A percentile compares a stretch with the other conserved stretches of the same genome.
phyloP scores from a whole-genome alignment of 208 protist species.

The Giardia duodenalis region DNA sequence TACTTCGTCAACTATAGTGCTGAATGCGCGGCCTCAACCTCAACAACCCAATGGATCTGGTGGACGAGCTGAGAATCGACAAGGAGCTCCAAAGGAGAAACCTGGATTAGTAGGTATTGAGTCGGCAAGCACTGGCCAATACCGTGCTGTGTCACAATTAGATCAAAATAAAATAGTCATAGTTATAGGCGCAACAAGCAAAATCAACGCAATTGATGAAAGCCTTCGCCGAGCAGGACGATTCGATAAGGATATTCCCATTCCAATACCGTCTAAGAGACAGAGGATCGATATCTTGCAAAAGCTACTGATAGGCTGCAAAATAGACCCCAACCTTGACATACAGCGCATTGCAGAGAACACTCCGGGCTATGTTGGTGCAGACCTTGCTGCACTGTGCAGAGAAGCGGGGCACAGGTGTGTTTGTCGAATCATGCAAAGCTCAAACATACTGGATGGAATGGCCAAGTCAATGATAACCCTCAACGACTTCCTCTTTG shows the following conservation, averaged over 20 bases:
- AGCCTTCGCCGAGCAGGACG: conserved; percentile 78
- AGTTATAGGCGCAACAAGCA: conserved; percentile 55
- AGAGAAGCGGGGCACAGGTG: background rate
- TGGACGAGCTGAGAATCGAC: too few species aligned
- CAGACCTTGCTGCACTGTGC: conserved; percentile 17
- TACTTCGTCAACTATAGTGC: too few species aligned
- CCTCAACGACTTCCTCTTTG: conserved; percentile 55
- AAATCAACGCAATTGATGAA: conserved; percentile 62
- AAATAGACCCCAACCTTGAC: conserved; percentile 68
- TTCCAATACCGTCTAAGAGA: conserved; percentile 78
- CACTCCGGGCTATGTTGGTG: conserved; percentile 65
- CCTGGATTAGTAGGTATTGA: too few species aligned
- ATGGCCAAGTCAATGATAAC: background rate
- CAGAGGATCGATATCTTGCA: conserved; percentile 54
- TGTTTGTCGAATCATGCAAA: background rate
- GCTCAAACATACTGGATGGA: background rate
- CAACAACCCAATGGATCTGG: too few species aligned
- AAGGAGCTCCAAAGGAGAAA: too few species aligned
- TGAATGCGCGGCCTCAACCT: too few species aligned
- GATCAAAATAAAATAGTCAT: conserved; percentile 41
- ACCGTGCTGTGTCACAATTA: background rate
- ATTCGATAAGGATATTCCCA: conserved; percentile 83
- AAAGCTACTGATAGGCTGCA: conserved; percentile 50
- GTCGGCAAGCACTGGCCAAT: background rate
- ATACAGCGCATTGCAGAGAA: conserved; percentile 61